Evolutionary conservation across 768 basidiomycete genomes (phyloP).

Genomic region (Mycena floridula): DNA sequence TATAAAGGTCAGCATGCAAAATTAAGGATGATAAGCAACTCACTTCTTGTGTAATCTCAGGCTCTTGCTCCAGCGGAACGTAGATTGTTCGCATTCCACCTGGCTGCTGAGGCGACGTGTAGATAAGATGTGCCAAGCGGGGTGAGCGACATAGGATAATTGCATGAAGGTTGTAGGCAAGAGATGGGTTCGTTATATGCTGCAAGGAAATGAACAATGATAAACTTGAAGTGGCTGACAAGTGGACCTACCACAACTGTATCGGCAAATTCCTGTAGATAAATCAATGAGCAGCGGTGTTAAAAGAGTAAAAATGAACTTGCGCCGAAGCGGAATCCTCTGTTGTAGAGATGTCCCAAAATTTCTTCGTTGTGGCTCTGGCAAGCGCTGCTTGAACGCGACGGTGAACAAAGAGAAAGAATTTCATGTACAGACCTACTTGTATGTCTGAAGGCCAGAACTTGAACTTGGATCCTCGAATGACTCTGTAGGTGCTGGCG

Average conservation of each 20-base stretch:
- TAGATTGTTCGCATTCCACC: constrained; percentile 64
- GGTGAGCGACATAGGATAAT: constrained; percentile 87
- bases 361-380: constrained; percentile 81
- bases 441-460: too few species aligned
- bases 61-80: constrained; percentile 71
- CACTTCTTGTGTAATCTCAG: constrained; percentile 82
- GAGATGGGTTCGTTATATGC: constrained; percentile 37
- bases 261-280: constrained; percentile 71
- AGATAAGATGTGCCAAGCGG: constrained; percentile 84
- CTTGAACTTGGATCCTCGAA: too few species aligned
- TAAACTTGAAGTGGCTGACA: constrained; percentile 7
- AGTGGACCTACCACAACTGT: constrained; percentile 58
- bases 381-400: too few species aligned
- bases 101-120: constrained; percentile 59
- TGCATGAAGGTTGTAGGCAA: constrained; percentile 71
- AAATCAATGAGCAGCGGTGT: background rate
- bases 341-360: constrained; percentile 70
- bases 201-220: constrained; percentile 5
- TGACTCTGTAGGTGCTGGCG: too few species aligned
- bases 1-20: constrained; percentile 18
- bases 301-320: constrained; percentile 23
- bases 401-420: too few species aligned
- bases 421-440: too few species aligned
- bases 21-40: constrained; percentile 18
- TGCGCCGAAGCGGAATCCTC: constrained; percentile 80